A percentile compares a stretch with the other conserved stretches of the same genome.
These are phyloP conservation scores for Fusarium pseudograminearum DNA, from an alignment of 2,329 filamentous ascomycete genomes.

Conservation along the genomic window DNA sequence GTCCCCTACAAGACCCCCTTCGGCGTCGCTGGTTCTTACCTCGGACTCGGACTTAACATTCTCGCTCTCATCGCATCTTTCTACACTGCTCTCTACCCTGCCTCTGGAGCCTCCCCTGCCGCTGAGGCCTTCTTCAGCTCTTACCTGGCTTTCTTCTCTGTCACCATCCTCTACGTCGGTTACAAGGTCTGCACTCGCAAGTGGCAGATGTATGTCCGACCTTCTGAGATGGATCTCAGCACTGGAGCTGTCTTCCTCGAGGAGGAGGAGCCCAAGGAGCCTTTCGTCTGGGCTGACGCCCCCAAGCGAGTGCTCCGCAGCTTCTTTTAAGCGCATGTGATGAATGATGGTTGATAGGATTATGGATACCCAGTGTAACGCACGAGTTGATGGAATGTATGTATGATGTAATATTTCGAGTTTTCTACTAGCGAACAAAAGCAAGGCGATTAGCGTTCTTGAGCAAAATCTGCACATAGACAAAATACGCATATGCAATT, in stretches of 20 bases:
- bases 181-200: constrained; percentile 84
- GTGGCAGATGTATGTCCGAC: constrained; percentile 65
- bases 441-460: constrained; percentile 34
- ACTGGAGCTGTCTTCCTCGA: constrained; percentile 84
- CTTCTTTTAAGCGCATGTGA: constrained; percentile 38
- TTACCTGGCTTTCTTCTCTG: constrained; percentile 77
- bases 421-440: constrained; percentile 33
- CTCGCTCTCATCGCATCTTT: constrained; percentile 88
- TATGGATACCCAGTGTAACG: constrained; percentile 40
- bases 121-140: constrained; percentile 78
- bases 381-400: constrained; percentile 29
- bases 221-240: constrained; percentile 84
- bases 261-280: constrained; percentile 82
- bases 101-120: constrained; percentile 74
- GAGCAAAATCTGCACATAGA: constrained; percentile 34
- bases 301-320: constrained; percentile 41
- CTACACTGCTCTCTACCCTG: constrained; percentile 68
- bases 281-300: constrained; percentile 70
- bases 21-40: constrained; percentile 83
- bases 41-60: constrained; percentile 80
- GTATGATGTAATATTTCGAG: constrained; percentile 35
- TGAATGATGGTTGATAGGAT: constrained; percentile 28
- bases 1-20: constrained; percentile 85
- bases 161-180: constrained; percentile 73
- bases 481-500: constrained; percentile 28